Conservation (phyloP, 2,329 filamentous ascomycete species). For the Neurospora sp. region DNA sequence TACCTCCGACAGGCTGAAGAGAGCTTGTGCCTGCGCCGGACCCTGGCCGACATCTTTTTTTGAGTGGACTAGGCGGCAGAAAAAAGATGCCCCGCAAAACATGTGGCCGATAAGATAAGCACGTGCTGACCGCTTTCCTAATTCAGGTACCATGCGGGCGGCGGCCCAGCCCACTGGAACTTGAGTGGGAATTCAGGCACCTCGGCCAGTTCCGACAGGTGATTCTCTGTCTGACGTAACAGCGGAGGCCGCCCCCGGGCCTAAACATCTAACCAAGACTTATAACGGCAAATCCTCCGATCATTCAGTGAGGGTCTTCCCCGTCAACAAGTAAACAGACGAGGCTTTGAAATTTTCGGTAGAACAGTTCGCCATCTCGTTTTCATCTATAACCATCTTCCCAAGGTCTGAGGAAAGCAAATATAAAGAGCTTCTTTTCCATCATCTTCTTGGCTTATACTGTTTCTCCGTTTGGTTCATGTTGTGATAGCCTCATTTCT, state of each 20-base stretch:
- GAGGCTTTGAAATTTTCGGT: not conserved
- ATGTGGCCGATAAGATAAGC: slow-evolving; percentile 14
- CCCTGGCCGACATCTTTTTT: slow-evolving; percentile 8
- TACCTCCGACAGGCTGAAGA: not conserved
- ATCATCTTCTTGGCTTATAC: not conserved
- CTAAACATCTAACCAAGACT: not conserved
- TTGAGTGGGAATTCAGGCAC: not conserved
- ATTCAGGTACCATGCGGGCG: not conserved
- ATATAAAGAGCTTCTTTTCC: not conserved
- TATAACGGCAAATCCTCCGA: not conserved
- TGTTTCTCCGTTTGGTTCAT: too few relatives aligned
- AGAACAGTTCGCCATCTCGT: not conserved
- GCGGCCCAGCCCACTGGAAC: not conserved
- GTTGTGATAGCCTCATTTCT: not conserved
- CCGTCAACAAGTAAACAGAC: not conserved
- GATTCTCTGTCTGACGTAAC: not conserved
- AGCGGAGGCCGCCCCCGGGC: not conserved
- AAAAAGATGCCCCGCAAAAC: slow-evolving; percentile 16
- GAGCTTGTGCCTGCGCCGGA: not conserved
- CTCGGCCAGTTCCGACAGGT: not conserved
- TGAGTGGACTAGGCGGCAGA: slow-evolving; percentile 8
- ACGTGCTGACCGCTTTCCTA: not conserved
- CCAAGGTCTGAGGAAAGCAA: not conserved
- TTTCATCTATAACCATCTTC: not conserved
- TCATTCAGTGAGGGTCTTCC: not conserved